Evolutionary conservation across 73 alveolate genomes (phyloP).

Genomic region (Stentor roeselii): DNA sequence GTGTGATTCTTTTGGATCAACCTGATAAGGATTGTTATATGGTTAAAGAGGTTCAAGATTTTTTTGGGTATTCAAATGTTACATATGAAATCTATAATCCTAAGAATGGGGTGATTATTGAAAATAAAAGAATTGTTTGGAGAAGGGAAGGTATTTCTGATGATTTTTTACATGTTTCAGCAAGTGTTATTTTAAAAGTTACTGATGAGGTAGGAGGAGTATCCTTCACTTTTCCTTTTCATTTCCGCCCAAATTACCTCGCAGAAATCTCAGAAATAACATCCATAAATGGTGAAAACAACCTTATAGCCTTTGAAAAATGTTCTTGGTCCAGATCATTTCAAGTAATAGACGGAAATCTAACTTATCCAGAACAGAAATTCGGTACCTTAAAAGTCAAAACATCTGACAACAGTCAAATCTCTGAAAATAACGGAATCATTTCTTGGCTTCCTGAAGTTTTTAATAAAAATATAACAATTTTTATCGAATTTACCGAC

Average conservation of each 20-base stretch:
- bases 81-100: background rate
- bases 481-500: background rate
- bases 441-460: background rate
- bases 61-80: background rate
- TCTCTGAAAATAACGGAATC: background rate
- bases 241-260: background rate
- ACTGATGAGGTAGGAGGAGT: background rate
- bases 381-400: background rate
- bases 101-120: background rate
- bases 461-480: no score
- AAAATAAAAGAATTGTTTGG: background rate
- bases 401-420: background rate
- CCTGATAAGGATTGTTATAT: background rate
- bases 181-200: background rate
- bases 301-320: background rate
- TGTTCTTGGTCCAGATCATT: background rate
- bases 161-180: background rate
- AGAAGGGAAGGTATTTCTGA: background rate
- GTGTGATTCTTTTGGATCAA: background rate
- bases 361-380: background rate
- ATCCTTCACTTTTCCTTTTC: background rate
- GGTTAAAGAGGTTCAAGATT: background rate
- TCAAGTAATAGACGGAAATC: background rate
- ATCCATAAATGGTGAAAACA: background rate
- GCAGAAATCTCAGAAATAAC: background rate